phyloP scores from a whole-genome alignment of 2,329 filamentous ascomycete genomes.

The Neonectria ditissima region DNA sequence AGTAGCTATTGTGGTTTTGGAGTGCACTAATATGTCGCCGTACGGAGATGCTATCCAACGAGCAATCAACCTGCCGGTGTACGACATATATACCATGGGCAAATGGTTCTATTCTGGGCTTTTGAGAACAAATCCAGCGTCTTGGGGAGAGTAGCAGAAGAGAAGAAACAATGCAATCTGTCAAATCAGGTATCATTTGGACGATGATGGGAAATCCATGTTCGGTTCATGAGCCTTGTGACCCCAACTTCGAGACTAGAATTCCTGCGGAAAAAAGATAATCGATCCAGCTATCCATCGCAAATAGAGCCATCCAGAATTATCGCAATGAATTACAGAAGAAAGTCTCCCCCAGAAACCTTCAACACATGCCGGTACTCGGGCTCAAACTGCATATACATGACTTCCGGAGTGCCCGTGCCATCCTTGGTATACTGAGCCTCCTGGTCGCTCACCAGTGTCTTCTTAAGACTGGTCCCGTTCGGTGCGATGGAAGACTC shows the following conservation, averaged over 20 bases:
- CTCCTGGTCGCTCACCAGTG: conserved; percentile 55
- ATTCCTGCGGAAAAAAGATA: too few relatives aligned
- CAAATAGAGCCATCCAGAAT: too few relatives aligned
- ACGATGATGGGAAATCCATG: too few relatives aligned
- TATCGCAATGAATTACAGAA: conserved; percentile 17
- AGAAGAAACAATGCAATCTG: too few relatives aligned
- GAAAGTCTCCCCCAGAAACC: conserved; percentile 33
- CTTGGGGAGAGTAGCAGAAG: conserved; percentile 10
- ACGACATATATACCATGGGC: conserved; percentile 52
- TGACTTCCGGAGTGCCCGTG: conserved; percentile 39
- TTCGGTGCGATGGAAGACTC: conserved; percentile 66
- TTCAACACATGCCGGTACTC: conserved; percentile 38
- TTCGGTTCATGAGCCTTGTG: too few relatives aligned
- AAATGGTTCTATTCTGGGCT: conserved; percentile 52
- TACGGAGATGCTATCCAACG: conserved; percentile 49
- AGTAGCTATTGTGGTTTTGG: conserved; percentile 42
- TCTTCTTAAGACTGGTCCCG: conserved; percentile 47
- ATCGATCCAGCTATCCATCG: too few relatives aligned
- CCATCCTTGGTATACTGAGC: conserved; percentile 50
- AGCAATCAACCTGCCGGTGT: conserved; percentile 46
- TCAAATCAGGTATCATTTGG: background rate
- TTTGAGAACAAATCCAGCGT: conserved; percentile 13
- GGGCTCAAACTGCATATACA: conserved; percentile 44
- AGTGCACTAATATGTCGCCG: conserved; percentile 54
- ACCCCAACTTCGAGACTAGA: background rate